Conservation (phyloP, 2,329 filamentous ascomycete species). For the Ophiocordyceps australis region DNA sequence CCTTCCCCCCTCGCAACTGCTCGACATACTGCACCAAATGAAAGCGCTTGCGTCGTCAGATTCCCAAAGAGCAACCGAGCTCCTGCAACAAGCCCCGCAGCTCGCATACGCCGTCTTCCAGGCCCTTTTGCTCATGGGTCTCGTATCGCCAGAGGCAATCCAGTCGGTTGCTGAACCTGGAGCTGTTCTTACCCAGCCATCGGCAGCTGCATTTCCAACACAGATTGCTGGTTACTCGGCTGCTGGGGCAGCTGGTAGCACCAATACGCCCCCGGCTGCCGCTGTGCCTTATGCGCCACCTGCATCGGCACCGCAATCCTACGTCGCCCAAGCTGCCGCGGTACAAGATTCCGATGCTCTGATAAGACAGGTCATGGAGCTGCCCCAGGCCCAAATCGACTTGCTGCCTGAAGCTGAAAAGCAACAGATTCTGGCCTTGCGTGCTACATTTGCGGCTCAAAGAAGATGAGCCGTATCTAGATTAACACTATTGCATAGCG, state of each 20-base stretch:
- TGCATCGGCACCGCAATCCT: slow-evolving; percentile 13
- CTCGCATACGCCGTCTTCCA: slow-evolving; percentile 92
- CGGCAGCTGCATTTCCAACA: slow-evolving; percentile 13
- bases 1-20: slow-evolving; percentile 70
- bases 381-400: slow-evolving; percentile 68
- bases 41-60: slow-evolving; percentile 74
- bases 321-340: slow-evolving; percentile 12
- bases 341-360: slow-evolving; percentile 49
- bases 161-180: slow-evolving; percentile 57
- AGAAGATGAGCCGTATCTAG: too few relatives aligned
- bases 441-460: slow-evolving; percentile 39
- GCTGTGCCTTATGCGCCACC: slow-evolving; percentile 27
- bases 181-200: slow-evolving; percentile 17
- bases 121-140: slow-evolving; percentile 76
- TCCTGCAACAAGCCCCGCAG: slow-evolving; percentile 79
- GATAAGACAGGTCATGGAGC: slow-evolving; percentile 62
- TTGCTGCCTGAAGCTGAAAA: slow-evolving; percentile 57
- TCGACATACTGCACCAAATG: slow-evolving; percentile 89
- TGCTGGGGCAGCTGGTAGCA: too few relatives aligned
- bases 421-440: slow-evolving; percentile 61
- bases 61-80: slow-evolving; percentile 66
- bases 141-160: slow-evolving; percentile 73
- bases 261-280: slow-evolving; percentile 28
- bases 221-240: slow-evolving; percentile 17
- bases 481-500: too few relatives aligned